A percentile compares a stretch with the other conserved stretches of the same genome.
Conservation (phyloP, 441 rosid species). For the Arabidopsis lyrata region DNA sequence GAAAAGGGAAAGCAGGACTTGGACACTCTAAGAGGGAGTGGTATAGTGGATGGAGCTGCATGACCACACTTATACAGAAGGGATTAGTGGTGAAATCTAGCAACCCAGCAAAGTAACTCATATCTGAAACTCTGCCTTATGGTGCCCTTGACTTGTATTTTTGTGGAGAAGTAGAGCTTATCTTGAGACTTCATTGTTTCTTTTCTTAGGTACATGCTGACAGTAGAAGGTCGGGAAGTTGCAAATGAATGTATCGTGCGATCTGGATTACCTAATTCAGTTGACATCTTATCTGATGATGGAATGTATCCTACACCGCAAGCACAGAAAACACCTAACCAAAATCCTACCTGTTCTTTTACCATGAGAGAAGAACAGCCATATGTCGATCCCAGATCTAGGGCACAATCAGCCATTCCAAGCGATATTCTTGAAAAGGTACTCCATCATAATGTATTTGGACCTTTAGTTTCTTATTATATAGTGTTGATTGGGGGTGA, state of each 20-base stretch:
- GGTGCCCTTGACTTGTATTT: constrained; percentile 18
- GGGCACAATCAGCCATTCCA: constrained; percentile 58
- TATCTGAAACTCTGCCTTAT: background rate
- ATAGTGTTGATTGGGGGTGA: constrained; percentile 8
- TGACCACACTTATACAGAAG: constrained; percentile 77
- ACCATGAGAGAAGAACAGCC: constrained; percentile 45
- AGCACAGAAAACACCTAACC: constrained; percentile 33
- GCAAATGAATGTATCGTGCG: constrained; percentile 76
- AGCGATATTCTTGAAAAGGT: constrained; percentile 76
- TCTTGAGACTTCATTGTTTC: background rate
- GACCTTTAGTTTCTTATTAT: constrained; percentile 5
- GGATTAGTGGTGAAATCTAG: constrained; percentile 93
- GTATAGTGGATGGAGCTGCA: constrained; percentile 97
- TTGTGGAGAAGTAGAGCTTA: constrained; percentile 16
- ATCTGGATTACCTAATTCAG: constrained; percentile 68
- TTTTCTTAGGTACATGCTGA: constrained; percentile 78
- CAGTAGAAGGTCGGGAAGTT: constrained; percentile 76
- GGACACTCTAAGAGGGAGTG: constrained; percentile 84
- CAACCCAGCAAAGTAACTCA: constrained; percentile 89
- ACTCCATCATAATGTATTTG: constrained; percentile 15
- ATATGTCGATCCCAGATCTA: constrained; percentile 44
- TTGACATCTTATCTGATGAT: constrained; percentile 44
- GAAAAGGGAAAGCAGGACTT: constrained; percentile 71
- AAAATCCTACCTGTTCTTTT: constrained; percentile 45
- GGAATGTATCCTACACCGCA: constrained; percentile 50